Base-by-base conservation (phyloP, 164 flowering plant genomes). In the Amborella trichopoda region DNA sequence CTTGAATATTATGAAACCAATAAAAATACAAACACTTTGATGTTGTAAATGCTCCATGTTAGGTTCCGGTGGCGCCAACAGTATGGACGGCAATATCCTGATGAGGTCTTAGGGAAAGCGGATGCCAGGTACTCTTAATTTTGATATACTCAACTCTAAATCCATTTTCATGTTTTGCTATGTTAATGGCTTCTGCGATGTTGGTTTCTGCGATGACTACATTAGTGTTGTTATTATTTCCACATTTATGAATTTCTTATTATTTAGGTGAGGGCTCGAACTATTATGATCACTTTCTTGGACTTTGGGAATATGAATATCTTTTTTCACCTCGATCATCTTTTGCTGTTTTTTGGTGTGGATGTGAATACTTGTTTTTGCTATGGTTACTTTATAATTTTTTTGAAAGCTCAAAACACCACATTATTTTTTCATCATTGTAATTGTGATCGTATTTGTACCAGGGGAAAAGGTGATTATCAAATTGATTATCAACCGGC, bases 51-150 rank as follows among this genome's bases (percentile, higher is more conserved):
- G 20, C 39, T 6, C 30, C 5, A 3, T 60, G 55, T 59, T 42
- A 93, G 99, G 64, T 82, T 76, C 37, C 75, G 77, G 4, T 93
- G 99, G 99, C 44, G 55, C 16, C 94, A 82, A 53, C 96, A 93
- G 47, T 93, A 69, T 56, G 70, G 86, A 19, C 70, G 91, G 20
- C 64, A 54, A 40, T 82, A 84, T 61, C 99, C 99, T 0, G 95
- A 85, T 53, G 75, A 73, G 19, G 62, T 84, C 26, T 65, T 85
- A 34, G 69, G 75, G 23, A 82, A 74, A 56, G 58, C 94, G 49
- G 79, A 82, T 23, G 27, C 82, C 6, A 74, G 81, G 99, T 81
- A 61, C 36, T 20, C 18, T 4, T 17, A n/a, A 48, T 6, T 37
- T 14, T 14, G 14, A 30, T 14, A 14, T 14, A 14, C 14, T 0